These are phyloP conservation scores for Candida bentonensis DNA, from an alignment of 805 yeast genomes.

Conservation along the genomic window DNA sequence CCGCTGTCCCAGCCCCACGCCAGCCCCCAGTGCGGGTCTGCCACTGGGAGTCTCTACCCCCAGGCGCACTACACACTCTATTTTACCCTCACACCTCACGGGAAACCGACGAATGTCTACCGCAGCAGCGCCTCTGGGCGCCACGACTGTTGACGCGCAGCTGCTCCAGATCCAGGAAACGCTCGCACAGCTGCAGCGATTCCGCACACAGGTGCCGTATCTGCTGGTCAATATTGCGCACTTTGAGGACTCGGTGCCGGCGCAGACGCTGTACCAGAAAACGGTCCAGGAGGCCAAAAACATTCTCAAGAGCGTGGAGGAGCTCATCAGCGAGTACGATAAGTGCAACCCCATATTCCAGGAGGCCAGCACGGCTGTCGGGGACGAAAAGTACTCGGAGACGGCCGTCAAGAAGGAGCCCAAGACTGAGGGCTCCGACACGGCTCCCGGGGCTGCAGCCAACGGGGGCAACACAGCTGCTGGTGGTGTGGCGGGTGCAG, in stretches of 20 bases:
- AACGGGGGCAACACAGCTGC: no score
- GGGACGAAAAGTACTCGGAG: background rate
- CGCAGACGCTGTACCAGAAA: background rate
- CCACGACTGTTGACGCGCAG: background rate
- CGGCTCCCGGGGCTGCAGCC: background rate
- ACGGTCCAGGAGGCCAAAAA: background rate
- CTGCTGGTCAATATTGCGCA: conserved; percentile 1
- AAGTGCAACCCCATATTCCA: background rate
- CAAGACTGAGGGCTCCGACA: background rate
- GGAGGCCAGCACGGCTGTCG: background rate
- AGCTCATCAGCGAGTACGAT: background rate
- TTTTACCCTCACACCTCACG: no score
- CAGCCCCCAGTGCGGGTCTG: no score
- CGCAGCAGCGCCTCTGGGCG: no score
- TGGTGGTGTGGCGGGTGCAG: background rate
- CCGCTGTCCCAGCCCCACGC: no score
- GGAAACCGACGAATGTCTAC: no score
- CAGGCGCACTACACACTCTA: no score
- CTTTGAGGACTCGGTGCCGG: background rate
- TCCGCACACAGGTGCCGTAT: background rate
- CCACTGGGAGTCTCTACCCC: no score
- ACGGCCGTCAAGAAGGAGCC: background rate
- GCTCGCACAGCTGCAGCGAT: conserved; percentile 1
- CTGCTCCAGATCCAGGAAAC: background rate
- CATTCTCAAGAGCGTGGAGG: background rate